Evolutionary conservation across 1,284 basidiomycete genomes (phyloP).

Genomic region (Irpex lacteus): DNA sequence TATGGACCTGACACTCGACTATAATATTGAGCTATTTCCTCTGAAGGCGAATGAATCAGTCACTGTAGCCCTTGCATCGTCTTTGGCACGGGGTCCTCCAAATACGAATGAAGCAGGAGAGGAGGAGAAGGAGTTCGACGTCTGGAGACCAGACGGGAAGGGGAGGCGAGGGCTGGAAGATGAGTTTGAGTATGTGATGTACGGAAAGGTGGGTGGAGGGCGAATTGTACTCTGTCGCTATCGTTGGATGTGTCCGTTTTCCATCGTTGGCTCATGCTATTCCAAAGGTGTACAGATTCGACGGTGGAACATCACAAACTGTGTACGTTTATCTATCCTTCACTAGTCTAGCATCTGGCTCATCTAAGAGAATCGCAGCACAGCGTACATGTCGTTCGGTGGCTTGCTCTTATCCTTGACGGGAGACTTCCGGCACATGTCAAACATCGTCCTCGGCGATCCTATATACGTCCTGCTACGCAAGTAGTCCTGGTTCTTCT

Average conservation of each 20-base stretch:
- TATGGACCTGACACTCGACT: slow-evolving; percentile 89
- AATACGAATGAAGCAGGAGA: slow-evolving; percentile 41
- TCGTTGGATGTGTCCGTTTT: neutral
- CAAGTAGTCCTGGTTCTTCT: slow-evolving; percentile 42
- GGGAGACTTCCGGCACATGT: slow-evolving; percentile 92
- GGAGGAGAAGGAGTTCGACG: slow-evolving; percentile 72
- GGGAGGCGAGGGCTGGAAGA: slow-evolving; percentile 87
- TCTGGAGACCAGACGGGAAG: slow-evolving; percentile 89
- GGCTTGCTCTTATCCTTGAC: slow-evolving; percentile 95
- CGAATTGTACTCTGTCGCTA: neutral
- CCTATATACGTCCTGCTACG: slow-evolving; percentile 90
- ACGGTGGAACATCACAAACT: slow-evolving; percentile 79
- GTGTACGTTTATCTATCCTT: slow-evolving; percentile 47
- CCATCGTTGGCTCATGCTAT: slow-evolving; percentile 10
- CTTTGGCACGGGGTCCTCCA: slow-evolving; percentile 65
- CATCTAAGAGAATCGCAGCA: slow-evolving; percentile 44
- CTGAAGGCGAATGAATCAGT: slow-evolving; percentile 72
- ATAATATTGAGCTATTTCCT: slow-evolving; percentile 86
- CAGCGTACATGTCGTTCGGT: slow-evolving; percentile 94
- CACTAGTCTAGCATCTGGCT: neutral
- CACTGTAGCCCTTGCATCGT: slow-evolving; percentile 84
- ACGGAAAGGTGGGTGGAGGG: slow-evolving; percentile 76
- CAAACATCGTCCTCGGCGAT: slow-evolving; percentile 89
- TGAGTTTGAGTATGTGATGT: slow-evolving; percentile 99
- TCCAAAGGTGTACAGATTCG: slow-evolving; percentile 85